A percentile compares a stretch with the other conserved stretches of the same genome.
These are phyloP conservation scores for Pyrenula massariospora DNA, from an alignment of 495 filamentous ascomycete genomes.

Conservation along the genomic window DNA sequence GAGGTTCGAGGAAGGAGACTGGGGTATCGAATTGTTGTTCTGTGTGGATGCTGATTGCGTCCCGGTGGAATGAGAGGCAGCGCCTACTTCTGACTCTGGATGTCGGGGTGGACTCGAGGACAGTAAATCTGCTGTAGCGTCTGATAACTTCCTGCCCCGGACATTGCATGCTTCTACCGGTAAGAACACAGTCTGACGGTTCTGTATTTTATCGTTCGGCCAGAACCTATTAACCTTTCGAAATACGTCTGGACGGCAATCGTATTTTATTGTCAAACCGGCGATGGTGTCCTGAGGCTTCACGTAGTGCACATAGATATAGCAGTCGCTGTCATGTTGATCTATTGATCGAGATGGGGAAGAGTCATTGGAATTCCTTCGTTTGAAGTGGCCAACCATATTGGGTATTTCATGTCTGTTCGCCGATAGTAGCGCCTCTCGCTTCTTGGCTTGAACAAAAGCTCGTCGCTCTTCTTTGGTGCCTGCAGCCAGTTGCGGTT, in stretches of 20 bases:
- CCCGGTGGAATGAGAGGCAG: not conserved
- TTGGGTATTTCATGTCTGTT: conserved; percentile 35
- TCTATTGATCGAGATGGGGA: conserved; percentile 14
- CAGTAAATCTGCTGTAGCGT: conserved; percentile 4
- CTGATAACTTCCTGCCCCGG: conserved; percentile 48
- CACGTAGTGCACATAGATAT: conserved; percentile 88
- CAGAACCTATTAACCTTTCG: conserved; percentile 85
- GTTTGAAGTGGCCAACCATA: conserved; percentile 38
- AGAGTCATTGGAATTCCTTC: conserved; percentile 38
- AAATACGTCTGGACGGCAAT: conserved; percentile 67
- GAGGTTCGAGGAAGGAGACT: not conserved
- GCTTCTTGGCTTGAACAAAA: conserved; percentile 48
- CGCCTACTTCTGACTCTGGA: not conserved
- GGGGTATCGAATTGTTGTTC: not conserved
- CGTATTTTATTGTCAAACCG: conserved; percentile 81
- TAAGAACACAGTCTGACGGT: conserved; percentile 65
- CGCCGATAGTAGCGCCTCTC: conserved; percentile 45
- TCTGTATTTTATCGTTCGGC: conserved; percentile 83
- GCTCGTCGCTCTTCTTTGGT: conserved; percentile 44
- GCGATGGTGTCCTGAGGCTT: conserved; percentile 72
- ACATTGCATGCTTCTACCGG: conserved; percentile 85
- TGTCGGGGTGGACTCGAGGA: not conserved
- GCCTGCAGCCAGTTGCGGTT: conserved; percentile 36
- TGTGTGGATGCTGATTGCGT: not conserved
- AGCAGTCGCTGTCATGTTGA: conserved; percentile 53